phyloP scores from a whole-genome alignment of 1,139 yeast genomes.

The Hemisphaericaspora subhashii region DNA sequence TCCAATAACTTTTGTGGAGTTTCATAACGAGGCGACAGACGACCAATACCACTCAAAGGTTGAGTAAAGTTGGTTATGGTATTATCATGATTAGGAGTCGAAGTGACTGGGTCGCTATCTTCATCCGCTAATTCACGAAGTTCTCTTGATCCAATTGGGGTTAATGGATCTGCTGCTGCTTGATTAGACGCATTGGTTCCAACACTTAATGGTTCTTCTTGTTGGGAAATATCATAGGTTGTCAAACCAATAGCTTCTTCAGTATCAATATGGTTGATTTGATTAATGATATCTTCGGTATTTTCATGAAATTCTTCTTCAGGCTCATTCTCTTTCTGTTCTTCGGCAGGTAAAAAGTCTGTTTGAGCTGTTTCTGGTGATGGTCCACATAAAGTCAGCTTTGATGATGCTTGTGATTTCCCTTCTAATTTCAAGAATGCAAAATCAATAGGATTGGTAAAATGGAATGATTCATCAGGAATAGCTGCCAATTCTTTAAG shows the following conservation, averaged over 20 bases:
- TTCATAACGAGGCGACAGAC: conserved; percentile 11
- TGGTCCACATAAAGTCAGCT: conserved; percentile 10
- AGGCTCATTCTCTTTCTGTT: background rate
- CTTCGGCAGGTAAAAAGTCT: conserved; percentile 13
- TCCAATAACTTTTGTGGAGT: conserved; percentile 42
- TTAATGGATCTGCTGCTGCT: conserved; percentile 15
- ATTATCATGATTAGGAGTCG: conserved; percentile 15
- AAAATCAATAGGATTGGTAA: conserved; percentile 65
- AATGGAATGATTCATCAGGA: conserved; percentile 71
- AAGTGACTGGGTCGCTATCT: conserved; percentile 13
- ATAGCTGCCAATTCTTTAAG: conserved; percentile 74
- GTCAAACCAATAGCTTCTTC: conserved; percentile 36
- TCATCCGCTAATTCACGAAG: background rate
- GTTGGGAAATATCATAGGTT: conserved; percentile 21
- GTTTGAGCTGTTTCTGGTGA: conserved; percentile 7
- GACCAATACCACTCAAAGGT: background rate
- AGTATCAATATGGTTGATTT: conserved; percentile 44
- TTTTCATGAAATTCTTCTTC: conserved; percentile 15
- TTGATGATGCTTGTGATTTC: conserved; percentile 25
- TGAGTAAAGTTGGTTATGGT: background rate
- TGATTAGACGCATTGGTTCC: background rate
- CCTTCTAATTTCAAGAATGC: conserved; percentile 83
- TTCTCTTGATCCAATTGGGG: conserved; percentile 19
- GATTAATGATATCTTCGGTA: conserved; percentile 40
- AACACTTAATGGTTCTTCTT: conserved; percentile 23